Evolutionary conservation across 371 early-diverging fungal genomes (phyloP), one percentile per base, ranked within the genome.

Genomic region (Actinomortierella ambigua): DNA sequence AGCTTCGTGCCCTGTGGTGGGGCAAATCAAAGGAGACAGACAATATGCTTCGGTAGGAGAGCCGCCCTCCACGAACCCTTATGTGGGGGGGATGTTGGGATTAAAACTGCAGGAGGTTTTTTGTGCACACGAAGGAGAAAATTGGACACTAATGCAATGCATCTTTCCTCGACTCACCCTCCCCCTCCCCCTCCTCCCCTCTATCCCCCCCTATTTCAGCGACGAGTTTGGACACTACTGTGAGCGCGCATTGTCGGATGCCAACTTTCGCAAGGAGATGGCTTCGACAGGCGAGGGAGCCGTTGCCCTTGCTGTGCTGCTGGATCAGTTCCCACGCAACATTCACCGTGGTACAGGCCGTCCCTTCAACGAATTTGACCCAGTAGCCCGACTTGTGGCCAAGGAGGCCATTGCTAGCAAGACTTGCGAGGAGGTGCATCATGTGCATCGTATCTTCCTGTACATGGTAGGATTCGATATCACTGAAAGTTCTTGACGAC

Each of bases 251-350:
- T 49, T 77, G 20, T 50, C 54, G 0, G 71, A 67, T 27, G 46
- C 23, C 11, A 57, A 58, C 15, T 67, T 70, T 39, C 53, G 68
- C 1, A 42, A 59, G 5, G 29, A 50, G 14, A 53, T 77, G 58
- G 58, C 44, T 6, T 14, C 47, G 20, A 63, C 77, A 0, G 58
- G 68, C 14, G 66, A 71, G 39, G 85, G 82, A 4, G 68, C 81
- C 15, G 43, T 85, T 29, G 70, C 84, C 8, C 57, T 82, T 29
- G 69, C 82, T 2, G 46, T 87, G 1, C 59, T 86, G 50, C 57
- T 87, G 61, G 87, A 87, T 59, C 87, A 87, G 47, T 77, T 86
- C 63, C 75, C 87, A 2, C 77, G 87, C 26, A 84, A 86, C 63
- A 81, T 86, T 65, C 82, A 80, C 59, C 79, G 86, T 53, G 76